These are phyloP conservation scores for Endothia cerciana DNA, from an alignment of 2,329 filamentous ascomycete genomes.

Conservation along the genomic window DNA sequence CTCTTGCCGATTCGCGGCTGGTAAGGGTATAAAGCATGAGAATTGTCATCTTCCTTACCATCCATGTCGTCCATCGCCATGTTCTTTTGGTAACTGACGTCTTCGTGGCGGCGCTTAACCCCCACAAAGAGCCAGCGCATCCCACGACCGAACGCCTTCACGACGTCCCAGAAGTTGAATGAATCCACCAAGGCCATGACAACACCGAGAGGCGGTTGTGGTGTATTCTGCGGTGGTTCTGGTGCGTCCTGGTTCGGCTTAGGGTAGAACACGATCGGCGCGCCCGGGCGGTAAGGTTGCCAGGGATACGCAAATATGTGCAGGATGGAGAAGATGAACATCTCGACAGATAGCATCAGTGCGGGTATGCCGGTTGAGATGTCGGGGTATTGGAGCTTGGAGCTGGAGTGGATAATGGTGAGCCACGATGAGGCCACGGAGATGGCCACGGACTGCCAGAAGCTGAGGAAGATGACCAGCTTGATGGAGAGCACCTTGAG, in stretches of 20 bases:
- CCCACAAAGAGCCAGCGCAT: constrained; percentile 83
- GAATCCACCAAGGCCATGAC: constrained; percentile 70
- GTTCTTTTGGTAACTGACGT: constrained; percentile 52
- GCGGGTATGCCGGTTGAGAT: constrained; percentile 81
- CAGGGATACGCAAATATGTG: constrained; percentile 85
- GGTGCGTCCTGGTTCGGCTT: constrained; percentile 46
- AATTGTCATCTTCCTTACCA: constrained; percentile 43
- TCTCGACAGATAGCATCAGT: constrained; percentile 79
- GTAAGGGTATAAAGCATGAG: constrained; percentile 31
- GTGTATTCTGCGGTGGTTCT: constrained; percentile 47
- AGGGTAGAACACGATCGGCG: constrained; percentile 53
- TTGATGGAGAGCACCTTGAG: constrained; percentile 87
- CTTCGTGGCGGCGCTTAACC: constrained; percentile 60
- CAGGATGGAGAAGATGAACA: constrained; percentile 77
- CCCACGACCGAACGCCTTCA: constrained; percentile 78
- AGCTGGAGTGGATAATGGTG: constrained; percentile 63
- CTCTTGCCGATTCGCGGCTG: constrained; percentile 41
- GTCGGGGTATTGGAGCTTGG: constrained; percentile 70
- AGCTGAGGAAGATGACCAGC: constrained; percentile 87
- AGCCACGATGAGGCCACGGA: constrained; percentile 57
- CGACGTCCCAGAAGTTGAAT: constrained; percentile 80
- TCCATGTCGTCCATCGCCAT: constrained; percentile 31
- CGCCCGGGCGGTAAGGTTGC: constrained; percentile 63
- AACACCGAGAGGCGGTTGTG: constrained; percentile 63
- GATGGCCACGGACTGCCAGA: constrained; percentile 73